phyloP scores from a whole-genome alignment of 306 rosid species.

The Neltuma alba region DNA sequence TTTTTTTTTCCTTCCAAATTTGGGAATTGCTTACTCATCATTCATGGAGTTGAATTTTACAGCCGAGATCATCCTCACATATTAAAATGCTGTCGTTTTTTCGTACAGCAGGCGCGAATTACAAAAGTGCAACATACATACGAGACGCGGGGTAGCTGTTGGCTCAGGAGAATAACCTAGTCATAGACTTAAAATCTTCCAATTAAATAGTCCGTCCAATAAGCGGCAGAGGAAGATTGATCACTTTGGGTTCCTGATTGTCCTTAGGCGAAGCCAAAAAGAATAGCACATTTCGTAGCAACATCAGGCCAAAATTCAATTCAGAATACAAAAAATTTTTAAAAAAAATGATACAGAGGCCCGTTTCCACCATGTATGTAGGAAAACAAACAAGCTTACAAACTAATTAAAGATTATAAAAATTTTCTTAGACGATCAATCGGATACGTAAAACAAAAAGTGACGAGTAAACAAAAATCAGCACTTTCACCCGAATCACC shows the following conservation, averaged over 20 bases:
- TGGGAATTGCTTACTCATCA: too few species aligned
- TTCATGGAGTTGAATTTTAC: too few species aligned
- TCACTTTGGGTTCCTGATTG: not conserved
- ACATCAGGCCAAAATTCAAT: not conserved
- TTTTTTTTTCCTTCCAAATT: too few species aligned
- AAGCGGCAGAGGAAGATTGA: not conserved
- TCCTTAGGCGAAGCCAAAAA: not conserved
- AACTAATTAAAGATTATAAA: not conserved
- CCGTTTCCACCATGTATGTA: not conserved
- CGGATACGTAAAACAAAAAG: too few species aligned
- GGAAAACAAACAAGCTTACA: not conserved
- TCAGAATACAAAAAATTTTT: not conserved
- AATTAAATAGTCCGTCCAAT: not conserved
- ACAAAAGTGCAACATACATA: too few species aligned
- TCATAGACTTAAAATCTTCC: not conserved
- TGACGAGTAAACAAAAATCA: not conserved
- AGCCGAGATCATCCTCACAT: too few species aligned
- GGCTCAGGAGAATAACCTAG: constrained; percentile 25
- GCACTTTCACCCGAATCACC: not conserved
- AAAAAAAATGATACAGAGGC: not conserved
- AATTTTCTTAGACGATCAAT: not conserved
- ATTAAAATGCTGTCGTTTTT: too few species aligned
- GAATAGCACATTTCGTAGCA: not conserved
- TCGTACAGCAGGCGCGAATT: too few species aligned
- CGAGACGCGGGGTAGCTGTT: not conserved